Evolutionary conservation across 1,284 basidiomycete genomes (phyloP).

Genomic region (Xerocomus alliaceus): DNA sequence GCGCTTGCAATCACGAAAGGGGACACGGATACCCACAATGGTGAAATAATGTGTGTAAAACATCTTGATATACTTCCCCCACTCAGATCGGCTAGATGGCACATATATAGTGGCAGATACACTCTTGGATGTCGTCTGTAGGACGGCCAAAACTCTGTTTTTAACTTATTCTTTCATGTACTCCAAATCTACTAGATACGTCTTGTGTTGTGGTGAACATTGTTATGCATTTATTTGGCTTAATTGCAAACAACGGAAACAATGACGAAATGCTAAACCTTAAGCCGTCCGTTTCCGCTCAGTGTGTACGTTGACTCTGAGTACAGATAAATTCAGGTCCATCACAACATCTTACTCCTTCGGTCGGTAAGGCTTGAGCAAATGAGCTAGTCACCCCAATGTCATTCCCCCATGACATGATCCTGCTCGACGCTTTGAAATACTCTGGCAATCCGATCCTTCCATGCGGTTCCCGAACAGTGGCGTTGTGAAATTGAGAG

Average conservation of each 20-base stretch:
- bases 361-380: background rate
- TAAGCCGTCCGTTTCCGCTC: slow-evolving; percentile 10
- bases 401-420: slow-evolving; percentile 1
- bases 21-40: slow-evolving; percentile 6
- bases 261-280: slow-evolving; percentile 27
- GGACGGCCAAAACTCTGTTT: background rate
- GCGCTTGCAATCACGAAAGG: slow-evolving; percentile 13
- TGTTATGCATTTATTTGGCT: slow-evolving; percentile 38
- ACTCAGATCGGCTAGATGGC: background rate
- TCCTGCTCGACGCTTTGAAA: background rate
- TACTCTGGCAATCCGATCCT: background rate
- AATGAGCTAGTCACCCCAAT: background rate
- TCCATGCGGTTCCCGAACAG: background rate
- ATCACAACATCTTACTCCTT: slow-evolving; percentile 5
- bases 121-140: slow-evolving; percentile 3
- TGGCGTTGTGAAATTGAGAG: background rate
- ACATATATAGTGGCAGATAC: background rate
- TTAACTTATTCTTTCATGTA: slow-evolving; percentile 19
- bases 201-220: slow-evolving; percentile 18
- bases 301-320: slow-evolving; percentile 26
- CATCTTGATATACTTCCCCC: slow-evolving; percentile 1
- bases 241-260: slow-evolving; percentile 26
- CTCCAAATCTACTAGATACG: slow-evolving; percentile 19
- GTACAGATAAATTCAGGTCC: slow-evolving; percentile 39
- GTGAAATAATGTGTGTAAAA: slow-evolving; percentile 8